Evolutionary conservation across 2,329 filamentous ascomycete genomes (phyloP), one percentile per base, ranked within the genome.

Genomic region (Colletotrichum sp.): DNA sequence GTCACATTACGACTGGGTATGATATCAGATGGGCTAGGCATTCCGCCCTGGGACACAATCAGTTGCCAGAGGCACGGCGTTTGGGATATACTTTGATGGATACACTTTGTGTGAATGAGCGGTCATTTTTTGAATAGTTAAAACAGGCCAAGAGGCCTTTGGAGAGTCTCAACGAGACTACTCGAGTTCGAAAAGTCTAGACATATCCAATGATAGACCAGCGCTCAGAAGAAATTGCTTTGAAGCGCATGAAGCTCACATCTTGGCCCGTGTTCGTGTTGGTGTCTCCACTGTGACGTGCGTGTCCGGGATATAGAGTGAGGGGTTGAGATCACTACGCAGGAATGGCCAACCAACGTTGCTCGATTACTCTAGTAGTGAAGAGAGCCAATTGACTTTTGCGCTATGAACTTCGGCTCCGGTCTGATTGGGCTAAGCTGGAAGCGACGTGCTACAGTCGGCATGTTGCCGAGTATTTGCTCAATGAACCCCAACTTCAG

Each of bases 1-100:
- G 32, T 64, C 70, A 60, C 65, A 36, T 76, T 66, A 76, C 34
- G 70, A 74, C 70, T 21, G 59, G 65, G 44, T 52, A 66, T 62
- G 74, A 76, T 21, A 49, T 60, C 64, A 69, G 21, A 74, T 24
- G 64, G 74, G 24, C 8, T 18, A 26, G 74, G 70, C 59, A 74
- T 44, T 52, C 18, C 36, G 49, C 49, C 70, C 70, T 69, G 65
- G 59, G 18, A 32, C 70, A 32, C 9, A 10, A 52, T 32, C n/a
- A 16, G 49, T 60, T 39, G 28, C 44, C 49, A 64, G 64, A 39
- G 74, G 74, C 65, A 69, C 8, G 64, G 74, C 70, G 74, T 76
- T 76, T 34, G 30, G 18, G 57, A 21, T 52, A n/a, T 15, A 32
- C 44, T 62, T 39, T 76, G 28, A 73, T 28, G 59, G 63, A 73